Percentiles rank a stretch among this genome's conserved stretches.
phyloP scores from a whole-genome alignment of 805 yeast genomes.

The Nakazawaea laoshanensis region DNA sequence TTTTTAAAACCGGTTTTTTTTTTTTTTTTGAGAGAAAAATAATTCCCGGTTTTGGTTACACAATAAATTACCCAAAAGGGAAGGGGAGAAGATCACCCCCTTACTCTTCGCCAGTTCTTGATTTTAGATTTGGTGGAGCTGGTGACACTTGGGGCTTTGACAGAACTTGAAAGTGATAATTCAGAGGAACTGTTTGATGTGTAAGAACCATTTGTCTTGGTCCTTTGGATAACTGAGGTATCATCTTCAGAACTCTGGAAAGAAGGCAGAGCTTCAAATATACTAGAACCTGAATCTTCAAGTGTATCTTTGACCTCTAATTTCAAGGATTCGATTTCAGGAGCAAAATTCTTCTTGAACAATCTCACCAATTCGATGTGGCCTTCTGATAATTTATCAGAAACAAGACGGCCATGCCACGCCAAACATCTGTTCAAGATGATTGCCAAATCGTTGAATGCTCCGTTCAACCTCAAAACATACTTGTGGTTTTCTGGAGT shows the following conservation, averaged over 20 bases:
- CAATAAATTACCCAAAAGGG: too few relatives aligned
- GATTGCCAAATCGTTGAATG: constrained; percentile 63
- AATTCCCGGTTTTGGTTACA: too few relatives aligned
- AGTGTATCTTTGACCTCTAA: constrained; percentile 12
- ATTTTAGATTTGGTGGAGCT: too few relatives aligned
- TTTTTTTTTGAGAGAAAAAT: too few relatives aligned
- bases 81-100: too few relatives aligned
- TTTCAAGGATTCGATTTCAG: constrained; percentile 45
- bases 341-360: constrained; percentile 57
- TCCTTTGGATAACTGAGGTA: constrained; percentile 19
- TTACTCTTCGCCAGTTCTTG: too few relatives aligned
- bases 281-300: constrained; percentile 2
- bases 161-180: too few relatives aligned
- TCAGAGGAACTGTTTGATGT: constrained; percentile 2
- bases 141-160: too few relatives aligned
- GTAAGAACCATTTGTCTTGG: constrained; percentile 7
- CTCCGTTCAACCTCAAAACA: constrained; percentile 26
- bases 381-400: constrained; percentile 44
- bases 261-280: constrained; percentile 5
- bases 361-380: constrained; percentile 62
- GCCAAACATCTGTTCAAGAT: constrained; percentile 57
- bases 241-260: constrained; percentile 13
- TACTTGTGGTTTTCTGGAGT: constrained; percentile 15
- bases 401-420: constrained; percentile 54
- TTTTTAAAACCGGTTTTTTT: too few relatives aligned